Evolutionary conservation across 495 filamentous ascomycete genomes (phyloP).

Genomic region (Neurospora tetrasperma): DNA sequence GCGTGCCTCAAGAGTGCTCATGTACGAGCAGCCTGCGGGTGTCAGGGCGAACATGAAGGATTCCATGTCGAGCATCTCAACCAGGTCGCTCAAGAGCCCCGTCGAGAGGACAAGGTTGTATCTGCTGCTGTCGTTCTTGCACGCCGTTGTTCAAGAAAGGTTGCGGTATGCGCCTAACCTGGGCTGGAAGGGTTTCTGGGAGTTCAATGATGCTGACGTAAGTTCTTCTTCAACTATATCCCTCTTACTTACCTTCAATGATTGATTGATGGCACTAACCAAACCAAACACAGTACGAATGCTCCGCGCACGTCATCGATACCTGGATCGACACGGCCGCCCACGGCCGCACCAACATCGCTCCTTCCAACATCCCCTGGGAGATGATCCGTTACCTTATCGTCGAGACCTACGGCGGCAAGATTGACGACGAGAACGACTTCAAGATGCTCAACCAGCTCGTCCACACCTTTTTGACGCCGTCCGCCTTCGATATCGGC

Average conservation of each 20-base stretch:
- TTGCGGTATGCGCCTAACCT: slow-evolving; percentile 89
- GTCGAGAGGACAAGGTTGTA: slow-evolving; percentile 90
- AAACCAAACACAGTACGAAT: slow-evolving; percentile 64
- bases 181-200: slow-evolving; percentile 99
- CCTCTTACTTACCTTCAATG: background rate
- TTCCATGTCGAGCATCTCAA: slow-evolving; percentile 72
- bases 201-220: slow-evolving; percentile 99
- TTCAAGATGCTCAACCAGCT: slow-evolving; percentile 60
- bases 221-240: slow-evolving; percentile 29
- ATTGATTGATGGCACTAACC: slow-evolving; percentile 3
- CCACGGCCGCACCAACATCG: slow-evolving; percentile 77
- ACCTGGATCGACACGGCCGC: slow-evolving; percentile 82
- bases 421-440: slow-evolving; percentile 89
- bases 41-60: slow-evolving; percentile 99
- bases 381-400: slow-evolving; percentile 90
- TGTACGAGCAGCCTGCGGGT: slow-evolving; percentile 97
- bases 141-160: slow-evolving; percentile 92
- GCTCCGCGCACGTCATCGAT: slow-evolving; percentile 91
- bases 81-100: slow-evolving; percentile 68
- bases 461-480: slow-evolving; percentile 68
- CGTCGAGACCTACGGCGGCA: slow-evolving; percentile 92
- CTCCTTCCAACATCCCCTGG: slow-evolving; percentile 91
- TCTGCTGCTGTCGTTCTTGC: slow-evolving; percentile 83
- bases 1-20: slow-evolving; percentile 84
- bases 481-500: slow-evolving; percentile 79